phyloP scores from a whole-genome alignment of 495 filamentous ascomycete species.

The Aspergillus leporis region DNA sequence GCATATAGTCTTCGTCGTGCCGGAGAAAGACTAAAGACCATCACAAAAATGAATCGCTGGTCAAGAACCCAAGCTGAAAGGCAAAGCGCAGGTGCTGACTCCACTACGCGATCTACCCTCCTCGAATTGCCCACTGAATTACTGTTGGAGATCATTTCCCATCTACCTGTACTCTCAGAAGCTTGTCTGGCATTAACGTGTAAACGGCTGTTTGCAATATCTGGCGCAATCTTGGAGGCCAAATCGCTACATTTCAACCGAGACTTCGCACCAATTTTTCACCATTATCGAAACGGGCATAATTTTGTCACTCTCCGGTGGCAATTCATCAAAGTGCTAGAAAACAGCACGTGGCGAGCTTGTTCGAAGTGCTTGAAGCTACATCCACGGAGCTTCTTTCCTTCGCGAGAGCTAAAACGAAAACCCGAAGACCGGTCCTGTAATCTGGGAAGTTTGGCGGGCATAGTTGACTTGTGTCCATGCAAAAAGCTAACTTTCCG shows the following conservation, averaged over 20 bases:
- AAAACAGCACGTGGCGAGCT: slow-evolving; percentile 40
- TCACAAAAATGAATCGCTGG: slow-evolving; percentile 39
- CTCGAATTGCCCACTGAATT: slow-evolving; percentile 48
- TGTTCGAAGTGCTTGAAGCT: slow-evolving; percentile 50
- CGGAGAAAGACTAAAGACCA: slow-evolving; percentile 34
- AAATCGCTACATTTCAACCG: slow-evolving; percentile 43
- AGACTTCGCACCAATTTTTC: slow-evolving; percentile 48
- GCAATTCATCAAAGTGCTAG: slow-evolving; percentile 43
- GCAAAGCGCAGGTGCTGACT: slow-evolving; percentile 19
- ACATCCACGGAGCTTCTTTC: slow-evolving; percentile 40
- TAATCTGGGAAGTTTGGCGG: slow-evolving; percentile 41
- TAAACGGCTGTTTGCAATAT: slow-evolving; percentile 44
- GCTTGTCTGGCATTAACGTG: slow-evolving; percentile 47
- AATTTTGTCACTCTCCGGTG: slow-evolving; percentile 44
- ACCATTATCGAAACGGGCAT: slow-evolving; percentile 45
- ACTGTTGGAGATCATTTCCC: slow-evolving; percentile 42
- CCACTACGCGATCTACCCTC: slow-evolving; percentile 33
- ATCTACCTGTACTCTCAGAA: slow-evolving; percentile 40
- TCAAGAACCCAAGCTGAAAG: slow-evolving; percentile 17
- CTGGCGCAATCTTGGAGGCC: slow-evolving; percentile 33
- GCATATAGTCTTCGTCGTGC: slow-evolving; percentile 34
- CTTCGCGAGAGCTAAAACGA: slow-evolving; percentile 36
- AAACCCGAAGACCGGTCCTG: slow-evolving; percentile 40
- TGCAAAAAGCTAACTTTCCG: slow-evolving; percentile 50
- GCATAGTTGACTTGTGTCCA: slow-evolving; percentile 48